Conservation (phyloP, 2,329 filamentous ascomycete genomes). For the Fusarium proliferatum region DNA sequence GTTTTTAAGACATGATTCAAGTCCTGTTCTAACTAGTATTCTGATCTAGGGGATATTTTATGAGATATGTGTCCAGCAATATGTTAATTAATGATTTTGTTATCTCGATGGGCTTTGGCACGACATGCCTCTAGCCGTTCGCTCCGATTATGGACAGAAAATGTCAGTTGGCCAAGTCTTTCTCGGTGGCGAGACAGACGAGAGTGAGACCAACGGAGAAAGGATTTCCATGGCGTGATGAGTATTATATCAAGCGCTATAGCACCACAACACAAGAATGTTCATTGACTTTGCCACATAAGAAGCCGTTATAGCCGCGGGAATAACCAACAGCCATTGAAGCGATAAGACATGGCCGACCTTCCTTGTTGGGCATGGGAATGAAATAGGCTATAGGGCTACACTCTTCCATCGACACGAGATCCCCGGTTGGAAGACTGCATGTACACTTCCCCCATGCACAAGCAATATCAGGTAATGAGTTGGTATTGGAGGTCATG, state of each 20-base stretch:
- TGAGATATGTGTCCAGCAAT: no score
- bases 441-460: not conserved
- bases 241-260: not conserved
- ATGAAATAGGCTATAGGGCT: not conserved
- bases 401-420: not conserved
- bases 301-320: not conserved
- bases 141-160: not conserved
- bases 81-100: not conserved
- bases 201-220: not conserved
- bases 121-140: not conserved
- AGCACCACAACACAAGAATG: not conserved
- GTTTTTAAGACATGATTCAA: not conserved
- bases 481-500: not conserved
- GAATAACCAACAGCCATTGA: no score
- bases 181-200: not conserved
- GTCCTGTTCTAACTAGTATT: not conserved
- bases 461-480: not conserved
- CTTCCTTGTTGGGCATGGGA: not conserved
- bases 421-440: not conserved
- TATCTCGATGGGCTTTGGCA: no score
- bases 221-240: not conserved
- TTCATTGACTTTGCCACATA: not conserved
- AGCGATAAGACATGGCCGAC: not conserved
- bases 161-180: no score
- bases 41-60: not conserved